Evolutionary conservation across 2,329 filamentous ascomycete genomes (phyloP), one percentile per base, ranked within the genome.

Genomic region (Colletotrichum zoysiae): DNA sequence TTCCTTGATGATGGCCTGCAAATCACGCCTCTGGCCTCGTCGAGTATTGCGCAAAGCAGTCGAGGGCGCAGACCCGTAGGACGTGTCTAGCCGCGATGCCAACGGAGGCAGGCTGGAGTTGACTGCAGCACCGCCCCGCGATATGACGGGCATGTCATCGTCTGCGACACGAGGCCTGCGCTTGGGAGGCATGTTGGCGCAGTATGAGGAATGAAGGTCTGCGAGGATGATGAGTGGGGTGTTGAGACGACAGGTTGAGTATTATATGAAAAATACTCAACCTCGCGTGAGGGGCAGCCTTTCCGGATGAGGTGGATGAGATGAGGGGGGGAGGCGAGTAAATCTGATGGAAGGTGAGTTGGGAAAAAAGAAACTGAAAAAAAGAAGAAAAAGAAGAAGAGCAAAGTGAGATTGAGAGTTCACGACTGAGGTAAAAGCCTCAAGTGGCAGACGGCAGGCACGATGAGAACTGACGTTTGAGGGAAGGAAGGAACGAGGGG

Each of bases 1-100:
- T 40, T 73, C 71, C 23, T 74, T 64, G 59, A 77, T 73, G 18
- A 73, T 73, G 11, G 70, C 65, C 8, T 72, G 67, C 42, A 77
- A 61, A 48, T 76, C 71, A 55, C 74, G 75, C 26, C 66, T 50
- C 40, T 74, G 69, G 2, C 75, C 76, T 23, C 74, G 73, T 30
- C 74, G 68, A n/a, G 72, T 71, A 56, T 76, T 76, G 33, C 74
- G 73, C n/a, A 77, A 40, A 51, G 55, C 44, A 14, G 68, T 59
- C 9, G 67, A 67, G 20, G 74, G 71, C n/a, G 75, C 68, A 14
- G 76, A 76, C 48, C 76, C 76, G 53, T 77, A 77, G 5, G 73
- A 75, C 12, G 74, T 76, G 63, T 72, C 74, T 38, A 74, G 65
- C 20, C 76, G 70, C 8, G 76, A 64, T 20, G 75, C 67, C 42